Base-by-base conservation (phyloP, 2,329 filamentous ascomycete species). In the Aplosporella prunicola region DNA sequence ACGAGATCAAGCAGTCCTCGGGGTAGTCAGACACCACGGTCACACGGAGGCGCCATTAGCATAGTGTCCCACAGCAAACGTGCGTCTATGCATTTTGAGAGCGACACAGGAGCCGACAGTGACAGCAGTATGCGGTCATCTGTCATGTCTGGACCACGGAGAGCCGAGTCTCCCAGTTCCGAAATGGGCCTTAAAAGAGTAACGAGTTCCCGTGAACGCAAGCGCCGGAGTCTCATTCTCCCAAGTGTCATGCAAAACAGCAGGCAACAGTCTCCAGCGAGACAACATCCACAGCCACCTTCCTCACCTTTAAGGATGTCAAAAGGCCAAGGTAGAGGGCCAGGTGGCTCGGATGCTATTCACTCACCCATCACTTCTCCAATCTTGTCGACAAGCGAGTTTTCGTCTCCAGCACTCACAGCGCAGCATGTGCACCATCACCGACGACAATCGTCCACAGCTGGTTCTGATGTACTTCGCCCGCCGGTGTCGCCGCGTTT, bases 311-410 rank as follows among this genome's bases (percentile, higher is more conserved):
- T 98, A 39, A 76, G 89, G 24, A 87, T 93, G 51, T 72, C 74
- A 30, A 96, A 94, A 54, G 8, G 8, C 8, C 8, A 24, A 8
- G 82, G 88, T 22, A 78, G 88, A 22, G 70, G 78, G 29, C 71
- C 74, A 2, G 72, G 69, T 44, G 68, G 63, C 22, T 46, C 75
- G 4, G 82, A 88, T 29, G 72, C 71, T 15, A 55, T 93, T 25
- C 76, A 78, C 9, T 96, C 91, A 4, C 91, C 91, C 0, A 82
- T 94, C 46, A 81, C 82, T 2, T 98, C 91, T 1, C 91, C 91
- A 1, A 81, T 93, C 58, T 72, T 95, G 22, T 78, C 83, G 1
- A 76, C 78, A 9, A 84, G 81, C 50, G 89, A 96, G 47, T 83
- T 91, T 47, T 78, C 76, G 40, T 88, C 85, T 5, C 83, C 84